A percentile compares a stretch with the other conserved stretches of the same genome.
These are phyloP conservation scores for Pythium biforme DNA, from an alignment of 352 stramenopile species.

Conservation along the genomic window DNA sequence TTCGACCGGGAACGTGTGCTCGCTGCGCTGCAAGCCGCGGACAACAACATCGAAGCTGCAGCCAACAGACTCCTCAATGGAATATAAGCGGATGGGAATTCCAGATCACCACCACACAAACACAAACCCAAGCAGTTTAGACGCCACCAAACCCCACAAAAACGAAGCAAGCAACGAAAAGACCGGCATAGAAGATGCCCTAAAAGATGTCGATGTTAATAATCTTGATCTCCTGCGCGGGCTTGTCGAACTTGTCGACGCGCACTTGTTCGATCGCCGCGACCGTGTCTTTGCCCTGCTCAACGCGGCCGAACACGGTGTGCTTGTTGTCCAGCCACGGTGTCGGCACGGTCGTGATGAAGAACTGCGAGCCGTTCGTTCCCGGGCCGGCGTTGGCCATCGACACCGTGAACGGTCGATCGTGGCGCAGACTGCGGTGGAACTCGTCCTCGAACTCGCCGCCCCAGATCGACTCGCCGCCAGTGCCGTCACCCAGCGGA, in stretches of 20 bases:
- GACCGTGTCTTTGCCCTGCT: slow-evolving; percentile 95
- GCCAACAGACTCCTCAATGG: slow-evolving; percentile 83
- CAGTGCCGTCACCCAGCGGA: slow-evolving; percentile 96
- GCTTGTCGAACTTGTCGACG: slow-evolving; percentile 82
- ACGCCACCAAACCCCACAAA: neutral
- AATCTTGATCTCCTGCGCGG: slow-evolving; percentile 83
- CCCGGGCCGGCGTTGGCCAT: slow-evolving; percentile 97
- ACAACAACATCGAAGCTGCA: slow-evolving; percentile 87
- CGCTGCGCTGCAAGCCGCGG: slow-evolving; percentile 63
- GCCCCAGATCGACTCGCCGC: slow-evolving; percentile 98
- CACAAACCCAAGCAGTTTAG: neutral
- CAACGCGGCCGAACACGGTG: slow-evolving; percentile 92
- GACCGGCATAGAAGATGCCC: neutral
- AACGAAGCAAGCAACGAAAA: neutral
- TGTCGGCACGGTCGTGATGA: slow-evolving; percentile 95
- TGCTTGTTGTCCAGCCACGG: slow-evolving; percentile 98
- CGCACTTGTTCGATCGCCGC: slow-evolving; percentile 94
- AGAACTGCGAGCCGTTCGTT: slow-evolving; percentile 98
- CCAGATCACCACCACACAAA: neutral
- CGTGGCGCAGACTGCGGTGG: slow-evolving; percentile 91
- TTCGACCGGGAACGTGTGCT: slow-evolving; percentile 73
- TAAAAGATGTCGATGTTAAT: slow-evolving; percentile 89
- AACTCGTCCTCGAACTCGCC: slow-evolving; percentile 99
- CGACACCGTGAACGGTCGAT: slow-evolving; percentile 97
- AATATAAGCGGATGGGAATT: slow-evolving; percentile 29